Evolutionary conservation across 2,329 filamentous ascomycete species (phyloP).

Genomic region (Reticulascus tulasneorum): DNA sequence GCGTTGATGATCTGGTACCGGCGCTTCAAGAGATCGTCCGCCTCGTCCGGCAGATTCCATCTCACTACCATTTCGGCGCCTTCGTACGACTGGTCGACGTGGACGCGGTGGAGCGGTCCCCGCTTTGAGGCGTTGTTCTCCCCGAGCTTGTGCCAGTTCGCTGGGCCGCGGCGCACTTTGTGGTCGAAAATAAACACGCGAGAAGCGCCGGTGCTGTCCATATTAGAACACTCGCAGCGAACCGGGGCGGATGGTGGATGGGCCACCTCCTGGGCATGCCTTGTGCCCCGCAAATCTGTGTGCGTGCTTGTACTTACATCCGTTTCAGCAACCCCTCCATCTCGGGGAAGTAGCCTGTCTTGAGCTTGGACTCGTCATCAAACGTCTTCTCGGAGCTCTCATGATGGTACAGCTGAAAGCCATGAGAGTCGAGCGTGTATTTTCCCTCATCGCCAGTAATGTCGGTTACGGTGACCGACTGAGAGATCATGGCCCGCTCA

Average conservation of each 20-base stretch:
- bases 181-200: slow-evolving; percentile 25
- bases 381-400: slow-evolving; percentile 48
- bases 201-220: slow-evolving; percentile 21
- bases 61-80: slow-evolving; percentile 19
- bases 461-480: slow-evolving; percentile 50
- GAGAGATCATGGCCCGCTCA: slow-evolving; percentile 62
- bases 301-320: slow-evolving; percentile 13
- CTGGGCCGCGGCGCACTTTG: slow-evolving; percentile 23
- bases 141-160: slow-evolving; percentile 59
- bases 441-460: slow-evolving; percentile 63
- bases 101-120: slow-evolving; percentile 45
- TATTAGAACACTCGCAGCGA: slow-evolving; percentile 5
- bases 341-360: slow-evolving; percentile 31
- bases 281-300: slow-evolving; percentile 9
- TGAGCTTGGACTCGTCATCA: slow-evolving; percentile 48
- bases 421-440: slow-evolving; percentile 50
- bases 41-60: slow-evolving; percentile 13
- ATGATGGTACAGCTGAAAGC: slow-evolving; percentile 54
- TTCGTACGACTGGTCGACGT: slow-evolving; percentile 37
- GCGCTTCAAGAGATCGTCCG: slow-evolving; percentile 6
- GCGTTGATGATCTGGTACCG: slow-evolving; percentile 22
- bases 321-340: slow-evolving; percentile 14
- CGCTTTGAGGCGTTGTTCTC: slow-evolving; percentile 54
- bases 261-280: slow-evolving; percentile 5
- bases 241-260: slow-evolving; percentile 8